phyloP scores from a whole-genome alignment of 345 rosid genomes.

The Syzygium grande region DNA sequence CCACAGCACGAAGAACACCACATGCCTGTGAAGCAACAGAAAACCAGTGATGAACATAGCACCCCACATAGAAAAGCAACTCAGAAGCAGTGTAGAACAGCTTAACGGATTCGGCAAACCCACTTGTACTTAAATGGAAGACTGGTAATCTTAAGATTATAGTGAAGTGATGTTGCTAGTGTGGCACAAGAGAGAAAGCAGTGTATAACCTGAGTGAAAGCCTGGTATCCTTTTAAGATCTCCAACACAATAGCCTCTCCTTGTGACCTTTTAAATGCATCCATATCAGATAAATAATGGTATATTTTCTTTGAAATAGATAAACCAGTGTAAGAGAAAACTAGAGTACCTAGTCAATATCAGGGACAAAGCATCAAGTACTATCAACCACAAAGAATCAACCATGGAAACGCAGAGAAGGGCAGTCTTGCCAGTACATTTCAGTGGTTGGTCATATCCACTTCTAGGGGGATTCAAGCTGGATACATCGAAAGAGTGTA shows the following conservation, averaged over 20 bases:
- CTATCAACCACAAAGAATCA: slow-evolving; percentile 93
- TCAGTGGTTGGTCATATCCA: slow-evolving; percentile 54
- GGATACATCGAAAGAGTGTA: slow-evolving; percentile 18
- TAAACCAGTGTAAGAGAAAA: not conserved
- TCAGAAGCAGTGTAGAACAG: not conserved
- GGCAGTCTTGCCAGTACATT: slow-evolving; percentile 59
- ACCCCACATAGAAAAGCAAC: not conserved
- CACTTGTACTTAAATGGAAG: not conserved
- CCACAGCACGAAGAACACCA: slow-evolving; percentile 94
- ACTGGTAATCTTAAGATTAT: not conserved
- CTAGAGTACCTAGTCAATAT: slow-evolving; percentile 72
- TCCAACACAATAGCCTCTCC: slow-evolving; percentile 98
- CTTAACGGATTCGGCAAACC: not conserved
- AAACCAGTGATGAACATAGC: not conserved
- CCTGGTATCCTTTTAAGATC: slow-evolving; percentile 95
- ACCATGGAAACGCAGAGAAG: slow-evolving; percentile 83
- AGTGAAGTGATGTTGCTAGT: not conserved
- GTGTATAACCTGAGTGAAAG: slow-evolving; percentile 85
- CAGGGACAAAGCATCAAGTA: slow-evolving; percentile 94
- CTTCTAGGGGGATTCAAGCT: slow-evolving; percentile 94
- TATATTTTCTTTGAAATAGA: not conserved
- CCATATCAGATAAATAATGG: slow-evolving; percentile 17
- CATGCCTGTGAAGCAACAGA: slow-evolving; percentile 62
- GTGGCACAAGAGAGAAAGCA: not conserved
- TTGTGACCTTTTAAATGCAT: slow-evolving; percentile 71